phyloP scores from a whole-genome alignment of 208 protist genomes.

The Blechomonas ayalai region DNA sequence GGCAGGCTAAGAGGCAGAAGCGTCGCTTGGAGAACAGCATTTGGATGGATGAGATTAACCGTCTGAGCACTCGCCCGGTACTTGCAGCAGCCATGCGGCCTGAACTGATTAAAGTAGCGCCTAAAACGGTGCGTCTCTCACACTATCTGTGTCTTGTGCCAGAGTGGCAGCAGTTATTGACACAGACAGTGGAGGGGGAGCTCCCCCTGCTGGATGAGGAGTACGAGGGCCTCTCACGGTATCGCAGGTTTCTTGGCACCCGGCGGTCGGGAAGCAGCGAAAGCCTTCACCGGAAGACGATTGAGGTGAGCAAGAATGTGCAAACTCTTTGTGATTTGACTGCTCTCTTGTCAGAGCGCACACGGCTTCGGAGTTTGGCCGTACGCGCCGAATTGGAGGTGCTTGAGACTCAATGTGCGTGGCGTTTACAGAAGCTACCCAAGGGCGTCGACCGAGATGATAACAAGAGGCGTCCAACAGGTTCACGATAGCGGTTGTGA shows the following conservation, averaged over 20 bases:
- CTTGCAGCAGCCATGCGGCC: constrained; percentile 45
- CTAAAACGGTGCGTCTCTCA: constrained; percentile 50
- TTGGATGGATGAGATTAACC: constrained; percentile 37
- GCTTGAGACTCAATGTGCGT: constrained; percentile 18
- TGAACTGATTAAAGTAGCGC: constrained; percentile 59
- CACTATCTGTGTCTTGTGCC: constrained; percentile 69
- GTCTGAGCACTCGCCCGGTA: constrained; percentile 17
- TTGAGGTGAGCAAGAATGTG: constrained; percentile 20
- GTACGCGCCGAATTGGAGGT: constrained; percentile 27
- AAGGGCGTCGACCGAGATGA: neutral
- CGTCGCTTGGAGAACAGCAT: constrained; percentile 22
- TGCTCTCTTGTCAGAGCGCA: constrained; percentile 21
- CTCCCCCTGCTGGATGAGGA: constrained; percentile 68
- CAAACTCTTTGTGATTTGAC: constrained; percentile 21
- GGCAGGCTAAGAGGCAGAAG: constrained; percentile 36
- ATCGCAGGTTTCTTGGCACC: constrained; percentile 49
- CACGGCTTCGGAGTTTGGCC: constrained; percentile 18
- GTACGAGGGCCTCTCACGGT: constrained; percentile 70
- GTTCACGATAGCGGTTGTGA: neutral
- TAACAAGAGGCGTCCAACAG: neutral
- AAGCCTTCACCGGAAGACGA: constrained; percentile 47
- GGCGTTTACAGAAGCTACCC: no score
- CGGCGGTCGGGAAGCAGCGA: constrained; percentile 44
- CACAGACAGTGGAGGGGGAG: constrained; percentile 49
- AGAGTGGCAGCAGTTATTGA: constrained; percentile 70